Conservation (phyloP, 108 stramenopile genomes). For the Craspedostauros australis region DNA sequence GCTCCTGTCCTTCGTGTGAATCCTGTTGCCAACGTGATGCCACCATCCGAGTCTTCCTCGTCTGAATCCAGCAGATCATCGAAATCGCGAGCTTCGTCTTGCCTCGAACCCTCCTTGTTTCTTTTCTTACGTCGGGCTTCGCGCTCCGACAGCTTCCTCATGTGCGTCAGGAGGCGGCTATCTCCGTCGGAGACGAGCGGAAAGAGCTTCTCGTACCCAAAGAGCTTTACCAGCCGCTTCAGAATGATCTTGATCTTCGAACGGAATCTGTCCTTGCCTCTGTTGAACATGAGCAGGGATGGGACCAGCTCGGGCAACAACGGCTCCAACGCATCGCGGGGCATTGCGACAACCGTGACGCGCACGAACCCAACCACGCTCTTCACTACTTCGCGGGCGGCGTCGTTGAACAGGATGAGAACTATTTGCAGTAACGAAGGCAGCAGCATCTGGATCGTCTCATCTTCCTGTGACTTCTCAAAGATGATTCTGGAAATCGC, state of each 20-base stretch:
- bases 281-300: conserved; percentile 74
- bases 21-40: conserved; percentile 64
- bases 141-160: conserved; percentile 76
- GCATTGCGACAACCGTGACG: conserved; percentile 74
- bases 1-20: conserved; percentile 39
- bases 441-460: conserved; percentile 49
- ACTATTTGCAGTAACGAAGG: conserved; percentile 79
- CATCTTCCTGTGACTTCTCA: conserved; percentile 55
- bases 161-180: conserved; percentile 77
- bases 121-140: conserved; percentile 48
- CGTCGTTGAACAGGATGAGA: conserved; percentile 80
- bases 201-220: conserved; percentile 75
- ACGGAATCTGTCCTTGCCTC: conserved; percentile 78
- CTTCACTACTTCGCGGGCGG: conserved; percentile 84
- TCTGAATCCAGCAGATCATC: conserved; percentile 81
- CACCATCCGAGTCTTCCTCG: conserved; percentile 86
- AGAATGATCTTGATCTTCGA: conserved; percentile 92
- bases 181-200: conserved; percentile 77
- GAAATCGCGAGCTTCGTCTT: conserved; percentile 20
- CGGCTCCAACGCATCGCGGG: conserved; percentile 51
- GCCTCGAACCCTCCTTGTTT: neutral
- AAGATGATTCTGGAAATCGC: conserved; percentile 68
- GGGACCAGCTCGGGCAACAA: conserved; percentile 71
- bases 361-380: conserved; percentile 87
- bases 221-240: conserved; percentile 82